phyloP scores from a whole-genome alignment of 768 basidiomycete genomes.

The Russula compacta region DNA sequence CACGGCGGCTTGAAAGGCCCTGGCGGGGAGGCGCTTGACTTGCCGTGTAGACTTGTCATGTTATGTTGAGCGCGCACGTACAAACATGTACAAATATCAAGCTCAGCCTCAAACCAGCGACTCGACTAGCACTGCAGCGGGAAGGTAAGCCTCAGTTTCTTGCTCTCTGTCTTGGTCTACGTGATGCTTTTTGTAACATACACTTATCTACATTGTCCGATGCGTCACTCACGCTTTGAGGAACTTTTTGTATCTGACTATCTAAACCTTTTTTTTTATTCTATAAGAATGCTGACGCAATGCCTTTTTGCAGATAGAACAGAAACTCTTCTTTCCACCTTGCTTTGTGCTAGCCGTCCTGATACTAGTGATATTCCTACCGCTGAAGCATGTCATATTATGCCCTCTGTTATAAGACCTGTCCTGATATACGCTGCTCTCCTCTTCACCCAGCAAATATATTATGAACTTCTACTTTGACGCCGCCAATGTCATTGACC shows the following conservation, averaged over 20 bases:
- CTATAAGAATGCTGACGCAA: neutral
- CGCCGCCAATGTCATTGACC: constrained; percentile 74
- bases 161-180: constrained; percentile 1
- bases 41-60: neutral
- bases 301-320: neutral
- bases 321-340: neutral
- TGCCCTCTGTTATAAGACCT: neutral
- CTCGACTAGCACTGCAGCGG: too few relatives aligned
- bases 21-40: neutral
- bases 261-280: neutral
- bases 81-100: constrained; percentile 11
- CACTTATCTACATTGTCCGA: constrained; percentile 91
- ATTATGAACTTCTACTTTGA: constrained; percentile 95
- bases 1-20: neutral
- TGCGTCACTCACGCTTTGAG: constrained; percentile 45
- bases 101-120: too few relatives aligned
- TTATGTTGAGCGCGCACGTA: neutral
- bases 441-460: constrained; percentile 16
- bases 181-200: constrained; percentile 45
- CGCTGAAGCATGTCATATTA: constrained; percentile 9
- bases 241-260: constrained; percentile 24
- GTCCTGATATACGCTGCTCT: constrained; percentile 7
- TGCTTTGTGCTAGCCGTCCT: neutral
- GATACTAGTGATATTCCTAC: constrained; percentile 6
- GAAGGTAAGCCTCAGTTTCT: constrained; percentile 10